These are phyloP conservation scores for Acacia concinna DNA, from an alignment of 331 rosid species.

Conservation along the genomic window DNA sequence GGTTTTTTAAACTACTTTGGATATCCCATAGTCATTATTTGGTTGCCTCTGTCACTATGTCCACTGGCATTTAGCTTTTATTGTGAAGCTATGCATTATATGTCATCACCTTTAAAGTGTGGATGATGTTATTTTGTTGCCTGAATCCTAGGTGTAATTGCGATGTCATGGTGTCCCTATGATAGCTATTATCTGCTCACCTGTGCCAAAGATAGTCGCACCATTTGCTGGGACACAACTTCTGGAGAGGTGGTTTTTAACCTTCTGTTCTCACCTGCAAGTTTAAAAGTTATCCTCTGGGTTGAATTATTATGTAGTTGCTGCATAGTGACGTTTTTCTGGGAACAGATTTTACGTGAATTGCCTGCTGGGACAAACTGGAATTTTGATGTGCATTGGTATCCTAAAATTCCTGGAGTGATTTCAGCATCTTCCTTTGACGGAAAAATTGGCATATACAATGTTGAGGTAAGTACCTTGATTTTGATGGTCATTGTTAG, in stretches of 20 bases:
- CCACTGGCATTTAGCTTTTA: conserved; percentile 21
- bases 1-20: conserved; percentile 7
- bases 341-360: conserved; percentile 77
- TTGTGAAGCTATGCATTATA: background rate
- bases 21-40: background rate
- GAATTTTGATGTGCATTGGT: conserved; percentile 99
- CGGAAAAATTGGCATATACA: conserved; percentile 90
- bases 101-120: conserved; percentile 3
- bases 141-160: conserved; percentile 79
- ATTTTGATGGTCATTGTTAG: conserved; percentile 14
- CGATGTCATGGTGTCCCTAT: conserved; percentile 98
- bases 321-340: conserved; percentile 1
- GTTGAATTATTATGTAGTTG: conserved; percentile 7
- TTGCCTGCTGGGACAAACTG: conserved; percentile 94
- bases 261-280: conserved; percentile 5
- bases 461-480: conserved; percentile 70
- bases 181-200: conserved; percentile 91
- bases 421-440: conserved; percentile 96
- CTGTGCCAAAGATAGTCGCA: conserved; percentile 93
- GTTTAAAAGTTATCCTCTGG: background rate
- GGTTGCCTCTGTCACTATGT: background rate
- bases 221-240: conserved; percentile 95
- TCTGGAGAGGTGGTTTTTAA: conserved; percentile 74
- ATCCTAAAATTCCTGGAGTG: conserved; percentile 87
- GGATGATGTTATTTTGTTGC: conserved; percentile 25